phyloP scores from a whole-genome alignment of 1,284 basidiomycete species.

The Naganishia sp. region DNA sequence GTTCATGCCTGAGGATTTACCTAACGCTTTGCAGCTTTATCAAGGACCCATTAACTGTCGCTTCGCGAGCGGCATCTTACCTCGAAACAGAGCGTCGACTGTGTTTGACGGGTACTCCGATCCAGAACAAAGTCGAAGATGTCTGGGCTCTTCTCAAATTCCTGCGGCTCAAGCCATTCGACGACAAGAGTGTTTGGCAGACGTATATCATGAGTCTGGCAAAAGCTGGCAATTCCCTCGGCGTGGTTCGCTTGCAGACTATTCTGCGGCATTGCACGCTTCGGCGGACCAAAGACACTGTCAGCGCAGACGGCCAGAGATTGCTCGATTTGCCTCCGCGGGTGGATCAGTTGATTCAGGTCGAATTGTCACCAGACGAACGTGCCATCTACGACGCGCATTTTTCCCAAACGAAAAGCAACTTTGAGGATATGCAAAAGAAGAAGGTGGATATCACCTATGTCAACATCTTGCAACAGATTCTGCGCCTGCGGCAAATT shows the following conservation, averaged over 20 bases:
- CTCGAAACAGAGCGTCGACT: slow-evolving; percentile 88
- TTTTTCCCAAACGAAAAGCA: slow-evolving; percentile 83
- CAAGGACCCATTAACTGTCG: slow-evolving; percentile 92
- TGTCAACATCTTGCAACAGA: slow-evolving; percentile 94
- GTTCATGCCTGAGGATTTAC: background rate
- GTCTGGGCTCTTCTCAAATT: slow-evolving; percentile 97
- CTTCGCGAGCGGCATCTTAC: slow-evolving; percentile 91
- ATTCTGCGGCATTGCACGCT: slow-evolving; percentile 97
- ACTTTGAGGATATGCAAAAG: slow-evolving; percentile 60
- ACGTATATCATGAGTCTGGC: slow-evolving; percentile 88
- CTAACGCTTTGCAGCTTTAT: slow-evolving; percentile 70
- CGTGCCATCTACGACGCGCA: slow-evolving; percentile 83
- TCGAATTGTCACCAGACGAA: slow-evolving; percentile 82
- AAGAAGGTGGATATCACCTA: slow-evolving; percentile 63
- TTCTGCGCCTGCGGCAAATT: slow-evolving; percentile 90
- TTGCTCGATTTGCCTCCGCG: slow-evolving; percentile 87
- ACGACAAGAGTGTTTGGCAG: slow-evolving; percentile 90
- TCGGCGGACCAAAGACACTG: slow-evolving; percentile 91
- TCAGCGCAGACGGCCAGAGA: slow-evolving; percentile 72
- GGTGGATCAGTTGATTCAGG: slow-evolving; percentile 76
- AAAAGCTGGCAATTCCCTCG: slow-evolving; percentile 86
- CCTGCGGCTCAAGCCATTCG: slow-evolving; percentile 85
- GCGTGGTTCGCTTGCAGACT: slow-evolving; percentile 88
- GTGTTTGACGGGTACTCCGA: slow-evolving; percentile 94
- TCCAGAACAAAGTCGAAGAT: slow-evolving; percentile 98